Conservation (phyloP, 495 filamentous ascomycete genomes). For the Neurospora africana region DNA sequence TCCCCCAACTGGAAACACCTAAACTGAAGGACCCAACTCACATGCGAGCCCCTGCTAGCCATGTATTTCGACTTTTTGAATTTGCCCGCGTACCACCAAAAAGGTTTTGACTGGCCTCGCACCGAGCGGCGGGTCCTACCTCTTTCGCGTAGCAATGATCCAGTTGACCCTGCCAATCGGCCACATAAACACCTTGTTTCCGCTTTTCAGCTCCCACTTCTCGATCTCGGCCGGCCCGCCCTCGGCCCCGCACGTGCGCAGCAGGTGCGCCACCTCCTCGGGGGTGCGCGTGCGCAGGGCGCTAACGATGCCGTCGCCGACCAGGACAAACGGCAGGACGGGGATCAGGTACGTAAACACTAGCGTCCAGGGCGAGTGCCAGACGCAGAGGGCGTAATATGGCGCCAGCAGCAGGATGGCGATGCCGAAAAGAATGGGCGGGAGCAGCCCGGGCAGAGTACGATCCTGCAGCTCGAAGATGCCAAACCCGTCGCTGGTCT, state of each 20-base stretch:
- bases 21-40: not conserved
- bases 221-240: slow-evolving; percentile 24
- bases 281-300: slow-evolving; percentile 53
- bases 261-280: slow-evolving; percentile 48
- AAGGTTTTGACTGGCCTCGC: not conserved
- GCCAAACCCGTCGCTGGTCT: slow-evolving; percentile 30
- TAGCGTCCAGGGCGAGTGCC: slow-evolving; percentile 46
- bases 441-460: slow-evolving; percentile 38
- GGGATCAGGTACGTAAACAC: slow-evolving; percentile 57
- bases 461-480: slow-evolving; percentile 69
- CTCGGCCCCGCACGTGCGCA: slow-evolving; percentile 39
- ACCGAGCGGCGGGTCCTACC: not conserved
- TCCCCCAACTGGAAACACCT: not conserved
- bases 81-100: not conserved
- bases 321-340: slow-evolving; percentile 50
- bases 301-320: slow-evolving; percentile 58
- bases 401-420: slow-evolving; percentile 45
- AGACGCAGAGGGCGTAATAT: slow-evolving; percentile 39
- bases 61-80: not conserved
- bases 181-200: slow-evolving; percentile 38
- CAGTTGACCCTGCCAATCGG: slow-evolving; percentile 40
- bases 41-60: not conserved
- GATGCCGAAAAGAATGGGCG: slow-evolving; percentile 44
- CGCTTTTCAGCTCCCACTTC: slow-evolving; percentile 45
- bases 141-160: slow-evolving; percentile 34